Percentiles rank a stretch among this genome's conserved stretches.
Evolutionary conservation across 805 yeast species (phyloP).

Genomic region (Saturnispora hagleri): DNA sequence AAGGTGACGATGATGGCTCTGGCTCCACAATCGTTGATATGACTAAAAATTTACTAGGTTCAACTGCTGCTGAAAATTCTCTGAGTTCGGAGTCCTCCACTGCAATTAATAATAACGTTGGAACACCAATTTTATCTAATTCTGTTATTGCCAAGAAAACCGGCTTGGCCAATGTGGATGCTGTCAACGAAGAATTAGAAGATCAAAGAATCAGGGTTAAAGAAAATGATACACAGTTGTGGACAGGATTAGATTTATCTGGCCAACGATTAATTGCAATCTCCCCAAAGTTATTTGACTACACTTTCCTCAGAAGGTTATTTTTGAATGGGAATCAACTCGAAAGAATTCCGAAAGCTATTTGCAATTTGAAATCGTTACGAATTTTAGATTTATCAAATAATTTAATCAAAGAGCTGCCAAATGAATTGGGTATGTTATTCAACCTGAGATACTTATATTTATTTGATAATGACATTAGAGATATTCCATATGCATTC

Average conservation of each 20-base stretch:
- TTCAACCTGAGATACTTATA: constrained; percentile 73
- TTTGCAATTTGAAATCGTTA: constrained; percentile 60
- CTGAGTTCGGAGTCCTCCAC: constrained; percentile 15
- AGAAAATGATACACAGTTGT: constrained; percentile 65
- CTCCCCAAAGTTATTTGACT: constrained; percentile 68
- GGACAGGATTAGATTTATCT: constrained; percentile 90
- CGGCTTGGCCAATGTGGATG: constrained; percentile 22
- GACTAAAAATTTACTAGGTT: constrained; percentile 29
- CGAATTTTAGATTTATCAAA: constrained; percentile 80
- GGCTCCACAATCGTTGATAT: constrained; percentile 31
- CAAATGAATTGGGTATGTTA: constrained; percentile 76
- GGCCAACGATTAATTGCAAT: constrained; percentile 75
- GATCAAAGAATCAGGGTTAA: constrained; percentile 53
- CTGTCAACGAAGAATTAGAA: constrained; percentile 53
- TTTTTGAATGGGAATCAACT: constrained; percentile 83
- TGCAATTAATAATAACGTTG: constrained; percentile 27
- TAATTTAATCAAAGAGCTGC: constrained; percentile 63
- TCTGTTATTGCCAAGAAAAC: constrained; percentile 25
- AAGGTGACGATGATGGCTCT: constrained; percentile 5
- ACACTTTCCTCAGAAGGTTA: constrained; percentile 75
- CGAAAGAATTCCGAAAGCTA: constrained; percentile 53
- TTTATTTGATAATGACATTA: constrained; percentile 77
- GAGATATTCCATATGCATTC: constrained; percentile 70
- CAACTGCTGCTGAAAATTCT: constrained; percentile 1
- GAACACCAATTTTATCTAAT: constrained; percentile 30